Base-by-base conservation (phyloP, 352 stramenopile species). In the Phytopythium kandeliae region DNA sequence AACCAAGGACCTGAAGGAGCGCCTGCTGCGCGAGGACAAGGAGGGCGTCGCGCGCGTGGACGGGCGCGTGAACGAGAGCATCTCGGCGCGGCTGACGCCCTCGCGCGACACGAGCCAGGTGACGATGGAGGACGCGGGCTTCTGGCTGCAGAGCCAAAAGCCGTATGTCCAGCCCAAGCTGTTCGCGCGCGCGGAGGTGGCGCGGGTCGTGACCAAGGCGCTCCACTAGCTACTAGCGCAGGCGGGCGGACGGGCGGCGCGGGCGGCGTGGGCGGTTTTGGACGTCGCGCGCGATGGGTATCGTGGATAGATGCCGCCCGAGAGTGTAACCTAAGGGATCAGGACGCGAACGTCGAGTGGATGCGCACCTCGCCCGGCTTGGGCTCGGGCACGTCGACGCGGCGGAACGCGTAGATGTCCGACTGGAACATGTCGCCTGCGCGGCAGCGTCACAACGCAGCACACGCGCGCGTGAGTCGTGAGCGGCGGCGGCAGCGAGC, bases 81-180 rank as follows among this genome's bases (percentile, higher is more conserved):
- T 95, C 40, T 62, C 67, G 28, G 33, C 59, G 7, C 85, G 73
- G 48, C 74, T 73, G n/a, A 41, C 62, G 10, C 63, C 55, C 9
- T 77, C 77, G 6, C 63, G 69, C 4, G 51, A 67, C 13, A 81
- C 92, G 54, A 71, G 78, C 61, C 75, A 95, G 57, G 75, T 95
- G 28, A 89, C 81, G 22, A 81, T 89, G 55, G 84, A 91, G 31
- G 84, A 95, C 36, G 84, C 81, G 25, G 79, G 64, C 19, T 95
- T 80, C 57, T 95, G 80, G 81, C 55, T 95, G n/a, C 50, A 79
- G 40, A 89, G 66, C 49, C 84, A 95, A 48, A 91, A 92, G 62
- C 81, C 84, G 41, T 92, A 92, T 57, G 59, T 92, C 42, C 71
- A 74, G 28, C 62, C 84, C 10, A 92, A 92, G 72, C 73, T 92